Percentiles rank a stretch among this genome's conserved stretches.
Conservation (phyloP, 2,329 filamentous ascomycete species). For the Plectosphaerella plurivora region DNA sequence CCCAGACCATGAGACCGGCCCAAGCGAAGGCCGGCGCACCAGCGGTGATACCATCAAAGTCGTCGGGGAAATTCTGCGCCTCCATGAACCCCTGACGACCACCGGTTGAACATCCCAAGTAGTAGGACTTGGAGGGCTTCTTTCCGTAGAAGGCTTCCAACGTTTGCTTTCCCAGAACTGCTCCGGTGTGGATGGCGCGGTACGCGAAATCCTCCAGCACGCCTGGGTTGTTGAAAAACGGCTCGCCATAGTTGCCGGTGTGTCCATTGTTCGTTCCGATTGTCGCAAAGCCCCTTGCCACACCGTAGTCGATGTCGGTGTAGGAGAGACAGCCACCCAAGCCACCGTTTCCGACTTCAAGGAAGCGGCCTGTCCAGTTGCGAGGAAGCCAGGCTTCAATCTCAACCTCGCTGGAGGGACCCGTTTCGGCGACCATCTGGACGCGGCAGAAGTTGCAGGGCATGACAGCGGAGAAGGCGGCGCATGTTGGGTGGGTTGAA, state of each 20-base stretch:
- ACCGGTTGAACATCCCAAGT: conserved; percentile 48
- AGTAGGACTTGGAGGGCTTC: conserved; percentile 37
- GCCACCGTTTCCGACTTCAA: conserved; percentile 45
- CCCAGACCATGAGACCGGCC: conserved; percentile 35
- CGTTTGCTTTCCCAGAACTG: conserved; percentile 38
- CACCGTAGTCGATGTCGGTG: conserved; percentile 35
- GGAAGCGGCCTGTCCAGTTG: conserved; percentile 37
- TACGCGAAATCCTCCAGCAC: conserved; percentile 30
- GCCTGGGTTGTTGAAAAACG: conserved; percentile 30
- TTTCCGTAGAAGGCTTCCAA: conserved; percentile 35
- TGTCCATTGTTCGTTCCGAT: conserved; percentile 47
- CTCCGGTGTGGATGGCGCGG: conserved; percentile 26
- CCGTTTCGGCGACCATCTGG: conserved; percentile 24
- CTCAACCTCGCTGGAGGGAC: conserved; percentile 36
- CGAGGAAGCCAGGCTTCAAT: conserved; percentile 43
- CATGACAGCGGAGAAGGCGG: conserved; percentile 12
- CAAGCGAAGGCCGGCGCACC: conserved; percentile 36
- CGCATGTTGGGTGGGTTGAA: conserved; percentile 31
- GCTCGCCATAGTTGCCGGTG: conserved; percentile 30
- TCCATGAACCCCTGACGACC: conserved; percentile 48
- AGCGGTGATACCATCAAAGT: conserved; percentile 52
- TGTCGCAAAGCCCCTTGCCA: conserved; percentile 34
- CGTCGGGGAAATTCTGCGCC: conserved; percentile 31
- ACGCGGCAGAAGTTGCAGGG: conserved; percentile 21
- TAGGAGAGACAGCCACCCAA: conserved; percentile 42